Percentiles rank a stretch among this genome's conserved stretches.
Evolutionary conservation across 495 filamentous ascomycete genomes (phyloP).

Genomic region (Trichocladium uniseriatum): DNA sequence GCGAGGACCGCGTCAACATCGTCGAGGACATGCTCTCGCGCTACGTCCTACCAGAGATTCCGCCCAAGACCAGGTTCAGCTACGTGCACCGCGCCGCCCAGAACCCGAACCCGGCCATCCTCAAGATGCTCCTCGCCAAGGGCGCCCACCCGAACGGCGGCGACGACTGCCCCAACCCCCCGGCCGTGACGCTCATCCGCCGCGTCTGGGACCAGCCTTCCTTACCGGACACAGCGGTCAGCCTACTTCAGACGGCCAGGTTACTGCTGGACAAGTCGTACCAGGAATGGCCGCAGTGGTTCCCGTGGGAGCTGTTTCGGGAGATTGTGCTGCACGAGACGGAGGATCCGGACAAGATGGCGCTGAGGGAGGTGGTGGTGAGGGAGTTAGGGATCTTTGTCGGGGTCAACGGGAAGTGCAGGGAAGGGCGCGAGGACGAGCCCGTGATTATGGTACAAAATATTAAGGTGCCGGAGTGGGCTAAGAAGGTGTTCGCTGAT

Average conservation of each 20-base stretch:
- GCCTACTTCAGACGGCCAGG: conserved; percentile 7
- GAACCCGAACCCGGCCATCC: conserved; percentile 15
- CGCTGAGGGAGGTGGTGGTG: neutral
- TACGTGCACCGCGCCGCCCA: conserved; percentile 18
- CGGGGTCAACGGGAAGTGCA: too few species aligned
- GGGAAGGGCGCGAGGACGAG: neutral
- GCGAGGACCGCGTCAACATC: conserved; percentile 14
- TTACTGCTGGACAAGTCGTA: neutral
- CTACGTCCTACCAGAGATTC: conserved; percentile 13
- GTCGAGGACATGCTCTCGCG: conserved; percentile 17
- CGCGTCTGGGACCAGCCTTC: conserved; percentile 12
- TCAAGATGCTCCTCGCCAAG: conserved; percentile 14
- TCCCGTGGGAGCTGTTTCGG: neutral
- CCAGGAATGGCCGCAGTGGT: neutral
- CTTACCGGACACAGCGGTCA: conserved; percentile 1
- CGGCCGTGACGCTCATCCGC: conserved; percentile 9
- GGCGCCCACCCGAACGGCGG: conserved; percentile 12
- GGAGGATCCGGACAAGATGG: neutral
- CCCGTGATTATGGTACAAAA: too few species aligned
- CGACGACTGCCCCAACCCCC: conserved; percentile 2
- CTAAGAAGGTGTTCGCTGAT: too few species aligned
- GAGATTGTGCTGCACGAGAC: conserved; percentile 1
- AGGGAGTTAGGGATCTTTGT: conserved; percentile 4
- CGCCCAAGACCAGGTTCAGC: conserved; percentile 1
- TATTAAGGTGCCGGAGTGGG: too few species aligned